phyloP scores from a whole-genome alignment of 495 filamentous ascomycete species.

The Hyaloscypha variabilis region DNA sequence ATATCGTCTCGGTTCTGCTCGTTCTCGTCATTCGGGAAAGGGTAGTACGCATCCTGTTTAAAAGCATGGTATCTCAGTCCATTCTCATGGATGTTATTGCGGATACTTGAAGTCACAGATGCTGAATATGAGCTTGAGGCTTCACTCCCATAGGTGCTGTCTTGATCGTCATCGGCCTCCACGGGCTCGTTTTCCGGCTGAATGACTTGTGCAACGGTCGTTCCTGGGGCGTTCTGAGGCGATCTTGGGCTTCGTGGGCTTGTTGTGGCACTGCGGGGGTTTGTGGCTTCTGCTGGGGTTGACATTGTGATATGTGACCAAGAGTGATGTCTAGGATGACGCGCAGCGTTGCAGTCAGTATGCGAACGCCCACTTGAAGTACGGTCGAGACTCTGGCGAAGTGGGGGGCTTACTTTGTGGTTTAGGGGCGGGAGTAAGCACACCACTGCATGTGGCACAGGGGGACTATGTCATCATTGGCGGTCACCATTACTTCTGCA shows the following conservation, averaged over 20 bases:
- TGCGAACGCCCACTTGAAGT: neutral
- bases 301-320: neutral
- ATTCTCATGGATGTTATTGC: constrained; percentile 63
- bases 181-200: neutral
- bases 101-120: constrained; percentile 53
- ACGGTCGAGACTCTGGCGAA: neutral
- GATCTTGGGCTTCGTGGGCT: neutral
- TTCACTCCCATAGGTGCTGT: constrained; percentile 50
- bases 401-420: neutral
- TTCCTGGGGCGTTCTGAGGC: neutral
- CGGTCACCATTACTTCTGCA: neutral
- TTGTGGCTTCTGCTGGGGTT: neutral
- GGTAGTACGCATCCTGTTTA: constrained; percentile 58
- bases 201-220: neutral
- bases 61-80: constrained; percentile 71
- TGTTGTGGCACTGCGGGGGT: neutral
- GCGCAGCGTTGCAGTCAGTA: neutral
- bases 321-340: neutral
- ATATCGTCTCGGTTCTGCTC: constrained; percentile 76
- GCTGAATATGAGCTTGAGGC: constrained; percentile 42
- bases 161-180: constrained; percentile 16
- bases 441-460: neutral
- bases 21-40: constrained; percentile 64
- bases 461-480: neutral
- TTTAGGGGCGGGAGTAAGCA: neutral